Evolutionary conservation across 768 basidiomycete genomes (phyloP), one percentile per base, ranked within the genome.

Genomic region (Leccinum fibrillosum): DNA sequence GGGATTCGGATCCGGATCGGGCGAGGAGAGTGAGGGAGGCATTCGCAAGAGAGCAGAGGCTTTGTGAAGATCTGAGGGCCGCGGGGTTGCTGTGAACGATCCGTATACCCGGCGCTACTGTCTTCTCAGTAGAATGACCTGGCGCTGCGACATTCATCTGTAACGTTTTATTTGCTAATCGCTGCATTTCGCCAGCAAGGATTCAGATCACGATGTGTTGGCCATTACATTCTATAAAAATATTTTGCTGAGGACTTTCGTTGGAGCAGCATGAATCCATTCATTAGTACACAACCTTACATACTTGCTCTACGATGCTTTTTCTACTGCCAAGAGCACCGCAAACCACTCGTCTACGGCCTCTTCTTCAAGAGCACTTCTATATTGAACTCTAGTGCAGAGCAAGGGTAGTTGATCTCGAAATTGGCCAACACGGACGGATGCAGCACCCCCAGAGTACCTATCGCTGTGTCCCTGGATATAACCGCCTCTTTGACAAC

Each of bases 361-460:
- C 52, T 49, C 50, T 61, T 78, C 74, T 88, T 90, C 77, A 90
- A 86, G 81, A 99, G 93, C n/a, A 91, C 91, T 74, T 98, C 95
- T 48, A 98, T 79, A 30, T 88, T 89, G 73, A 99, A 94, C 79
- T 99, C 96, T 56, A 99, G 76, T 7, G 88, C 88, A 34, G 95
- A 98, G 76, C 95, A 98, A 19, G 96, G 96, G 76, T 91, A 95
- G 44, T 82, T 83, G 61, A 98, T 89, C 73, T 98, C 95, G 74
- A 96, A 99, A 69, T 92, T 94, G 65, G 86, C 85, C 56, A 99
- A 77, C 4, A 98, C 97, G 6, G 77, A 82, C 9, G 97, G 97
- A 73, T 99, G 96, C 53, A 99, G 77, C 64, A 98, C 92, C 28
- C 97, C 97, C 58, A 99, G 77, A n/a, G 80, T 83, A 45, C 97